Evolutionary conservation across 192 early-diverging fungal species (phyloP).

Genomic region (Coemansia sp.): DNA sequence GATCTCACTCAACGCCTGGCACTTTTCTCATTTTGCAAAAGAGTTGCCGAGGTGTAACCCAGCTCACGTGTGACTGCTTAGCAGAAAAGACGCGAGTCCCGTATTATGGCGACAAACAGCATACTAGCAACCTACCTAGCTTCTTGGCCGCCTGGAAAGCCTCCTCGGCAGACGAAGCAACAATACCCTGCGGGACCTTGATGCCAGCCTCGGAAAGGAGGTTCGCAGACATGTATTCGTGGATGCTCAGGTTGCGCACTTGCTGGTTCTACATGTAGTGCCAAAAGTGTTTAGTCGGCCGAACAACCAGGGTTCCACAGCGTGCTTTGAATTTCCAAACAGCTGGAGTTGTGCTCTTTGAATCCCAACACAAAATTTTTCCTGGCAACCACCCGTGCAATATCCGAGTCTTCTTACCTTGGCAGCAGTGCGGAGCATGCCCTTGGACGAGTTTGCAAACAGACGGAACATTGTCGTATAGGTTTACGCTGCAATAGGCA

Average conservation of each 20-base stretch:
- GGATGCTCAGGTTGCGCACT: conserved; percentile 89
- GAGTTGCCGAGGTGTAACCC: background rate
- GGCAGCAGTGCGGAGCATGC: conserved; percentile 40
- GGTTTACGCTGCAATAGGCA: background rate
- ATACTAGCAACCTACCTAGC: conserved; percentile 59
- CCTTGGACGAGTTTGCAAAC: conserved; percentile 52
- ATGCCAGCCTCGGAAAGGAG: conserved; percentile 89
- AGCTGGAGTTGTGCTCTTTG: background rate
- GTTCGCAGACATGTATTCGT: conserved; percentile 95
- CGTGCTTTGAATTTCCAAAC: conserved; percentile 1
- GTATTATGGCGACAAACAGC: background rate
- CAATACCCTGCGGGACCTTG: conserved; percentile 83
- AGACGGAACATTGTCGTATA: conserved; percentile 46
- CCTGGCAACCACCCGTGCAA: background rate
- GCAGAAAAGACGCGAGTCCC: background rate
- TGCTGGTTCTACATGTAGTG: conserved; percentile 10
- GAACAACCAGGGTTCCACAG: background rate
- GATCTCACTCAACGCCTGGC: no score
- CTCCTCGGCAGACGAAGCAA: conserved; percentile 84
- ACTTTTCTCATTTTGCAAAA: background rate
- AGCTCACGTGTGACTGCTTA: conserved; percentile 6
- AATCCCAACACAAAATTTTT: background rate
- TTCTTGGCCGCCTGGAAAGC: conserved; percentile 82
- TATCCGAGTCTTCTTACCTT: conserved; percentile 34
- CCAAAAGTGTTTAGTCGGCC: conserved; percentile 3